Evolutionary conservation across 352 stramenopile genomes (phyloP).

Genomic region (Globisporangium emineosum): DNA sequence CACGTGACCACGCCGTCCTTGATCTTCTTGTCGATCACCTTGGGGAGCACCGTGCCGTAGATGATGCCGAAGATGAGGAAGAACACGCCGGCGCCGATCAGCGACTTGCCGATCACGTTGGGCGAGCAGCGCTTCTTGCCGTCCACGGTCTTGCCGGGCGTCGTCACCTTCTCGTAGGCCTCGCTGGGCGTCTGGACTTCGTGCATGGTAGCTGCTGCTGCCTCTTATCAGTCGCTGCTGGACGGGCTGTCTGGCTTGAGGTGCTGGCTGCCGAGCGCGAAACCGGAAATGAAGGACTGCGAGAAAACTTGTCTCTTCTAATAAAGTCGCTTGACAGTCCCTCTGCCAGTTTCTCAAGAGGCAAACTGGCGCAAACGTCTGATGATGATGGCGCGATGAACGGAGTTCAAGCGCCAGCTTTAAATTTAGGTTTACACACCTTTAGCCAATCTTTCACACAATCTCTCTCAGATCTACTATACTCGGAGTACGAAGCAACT

Average conservation of each 20-base stretch:
- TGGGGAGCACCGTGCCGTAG: constrained; percentile 36
- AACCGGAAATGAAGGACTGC: constrained; percentile 11
- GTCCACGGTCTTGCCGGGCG: constrained; percentile 1
- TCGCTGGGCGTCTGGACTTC: constrained; percentile 14
- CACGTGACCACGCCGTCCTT: constrained; percentile 41
- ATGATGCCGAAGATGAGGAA: constrained; percentile 34
- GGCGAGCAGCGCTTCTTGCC: constrained; percentile 29
- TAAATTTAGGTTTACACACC: too few relatives aligned
- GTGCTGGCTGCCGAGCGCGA: neutral
- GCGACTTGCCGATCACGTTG: constrained; percentile 26
- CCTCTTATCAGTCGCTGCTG: too few relatives aligned
- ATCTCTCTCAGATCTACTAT: too few relatives aligned
- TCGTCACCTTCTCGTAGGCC: constrained; percentile 19
- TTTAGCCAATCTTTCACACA: too few relatives aligned
- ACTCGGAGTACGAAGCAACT: too few relatives aligned
- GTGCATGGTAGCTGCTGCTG: constrained; percentile 1
- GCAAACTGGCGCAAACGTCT: too few relatives aligned
- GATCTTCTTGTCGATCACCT: constrained; percentile 39
- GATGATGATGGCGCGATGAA: too few relatives aligned
- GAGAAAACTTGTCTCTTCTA: too few relatives aligned
- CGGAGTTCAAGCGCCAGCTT: too few relatives aligned
- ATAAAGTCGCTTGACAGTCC: too few relatives aligned
- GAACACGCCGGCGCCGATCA: constrained; percentile 31
- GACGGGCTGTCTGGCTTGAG: too few relatives aligned
- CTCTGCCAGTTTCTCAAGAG: too few relatives aligned